Base-by-base conservation (phyloP, 495 filamentous ascomycete genomes). In the Cryomyces minteri region DNA sequence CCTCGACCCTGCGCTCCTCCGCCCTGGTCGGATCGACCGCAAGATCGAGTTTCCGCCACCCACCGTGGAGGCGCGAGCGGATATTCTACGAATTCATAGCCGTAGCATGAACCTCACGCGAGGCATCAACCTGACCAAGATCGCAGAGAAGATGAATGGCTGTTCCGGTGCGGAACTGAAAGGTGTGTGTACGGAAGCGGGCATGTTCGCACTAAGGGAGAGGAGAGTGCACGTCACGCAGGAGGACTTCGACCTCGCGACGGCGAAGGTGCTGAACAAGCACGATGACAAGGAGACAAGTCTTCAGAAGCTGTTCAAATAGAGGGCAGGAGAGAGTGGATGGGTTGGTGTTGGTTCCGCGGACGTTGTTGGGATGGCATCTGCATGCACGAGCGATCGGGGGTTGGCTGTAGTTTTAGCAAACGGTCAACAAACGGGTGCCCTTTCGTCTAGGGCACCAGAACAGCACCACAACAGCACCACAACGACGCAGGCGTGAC, bases 21-120 rank as follows among this genome's bases (percentile, higher is more conserved):
- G 90, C 34, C 92, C 92, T 10, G 90, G 90, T 28, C 83, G 90
- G 46, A 96, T 99, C 62, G 90, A 99, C 70, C 74, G 90, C 52
- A 99, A 99, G 73, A 99, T 99, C 57, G 90, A 99, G 63, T 99
- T 99, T 65, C 90, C 90, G 5, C 92, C 92, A 10, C 90, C 90
- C 56, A 94, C 87, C 58, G 83, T 94, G 52, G 90, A 99, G 64
- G 90, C 92, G 40, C 77, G 90, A 62, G 90, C 90, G 49, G 92
- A 99, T 64, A 99, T 99, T 64, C 69, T 99, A 52, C 77, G 92
- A 44, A 99, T 99, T 58, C 90, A 99, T 65, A 86, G 79, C 43
- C 74, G 90, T 44, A 90, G 81, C 57, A 99, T 99, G 90, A 99
- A 99, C 67, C 67, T 99, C 54, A 99, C 90, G 14, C 74, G 90